These are phyloP conservation scores for Psilocybe cubensis DNA, from an alignment of 768 basidiomycete species.

Conservation along the genomic window DNA sequence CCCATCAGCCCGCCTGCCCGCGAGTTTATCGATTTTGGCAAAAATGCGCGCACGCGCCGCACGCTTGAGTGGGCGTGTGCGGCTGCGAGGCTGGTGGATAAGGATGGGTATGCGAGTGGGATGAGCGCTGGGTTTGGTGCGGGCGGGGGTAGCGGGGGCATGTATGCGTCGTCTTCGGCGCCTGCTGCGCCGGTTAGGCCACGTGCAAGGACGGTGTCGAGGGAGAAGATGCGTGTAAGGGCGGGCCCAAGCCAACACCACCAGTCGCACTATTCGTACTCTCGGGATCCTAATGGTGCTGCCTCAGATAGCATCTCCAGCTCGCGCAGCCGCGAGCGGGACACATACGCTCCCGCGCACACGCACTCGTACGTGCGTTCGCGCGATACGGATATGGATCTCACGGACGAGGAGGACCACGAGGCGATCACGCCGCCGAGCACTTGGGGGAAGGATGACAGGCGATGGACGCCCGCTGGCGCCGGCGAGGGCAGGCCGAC, in stretches of 20 bases:
- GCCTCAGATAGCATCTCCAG: too few relatives aligned
- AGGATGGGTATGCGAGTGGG: conserved; percentile 31
- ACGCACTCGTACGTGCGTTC: too few relatives aligned
- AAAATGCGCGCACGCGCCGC: conserved; percentile 46
- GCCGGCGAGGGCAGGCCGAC: conserved; percentile 22
- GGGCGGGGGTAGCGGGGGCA: conserved; percentile 5
- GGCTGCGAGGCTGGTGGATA: conserved; percentile 54
- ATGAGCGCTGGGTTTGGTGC: conserved; percentile 18
- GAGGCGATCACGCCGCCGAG: conserved; percentile 70
- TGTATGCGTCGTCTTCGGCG: not conserved
- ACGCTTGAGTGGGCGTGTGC: conserved; percentile 82
- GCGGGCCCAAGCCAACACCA: not conserved
- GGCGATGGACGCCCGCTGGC: conserved; percentile 35
- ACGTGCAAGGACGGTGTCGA: not conserved
- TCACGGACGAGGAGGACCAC: conserved; percentile 65
- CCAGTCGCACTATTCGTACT: too few relatives aligned
- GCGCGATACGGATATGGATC: conserved; percentile 25
- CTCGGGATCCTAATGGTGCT: too few relatives aligned
- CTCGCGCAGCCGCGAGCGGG: too few relatives aligned
- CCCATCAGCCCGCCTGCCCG: conserved; percentile 55
- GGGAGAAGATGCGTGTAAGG: not conserved
- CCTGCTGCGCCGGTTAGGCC: not conserved
- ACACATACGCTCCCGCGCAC: too few relatives aligned
- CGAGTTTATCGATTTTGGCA: conserved; percentile 51
- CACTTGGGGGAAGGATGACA: conserved; percentile 47